Evolutionary conservation across 257 asterid genomes (phyloP).

Genomic region (Penstemon davidsonii): DNA sequence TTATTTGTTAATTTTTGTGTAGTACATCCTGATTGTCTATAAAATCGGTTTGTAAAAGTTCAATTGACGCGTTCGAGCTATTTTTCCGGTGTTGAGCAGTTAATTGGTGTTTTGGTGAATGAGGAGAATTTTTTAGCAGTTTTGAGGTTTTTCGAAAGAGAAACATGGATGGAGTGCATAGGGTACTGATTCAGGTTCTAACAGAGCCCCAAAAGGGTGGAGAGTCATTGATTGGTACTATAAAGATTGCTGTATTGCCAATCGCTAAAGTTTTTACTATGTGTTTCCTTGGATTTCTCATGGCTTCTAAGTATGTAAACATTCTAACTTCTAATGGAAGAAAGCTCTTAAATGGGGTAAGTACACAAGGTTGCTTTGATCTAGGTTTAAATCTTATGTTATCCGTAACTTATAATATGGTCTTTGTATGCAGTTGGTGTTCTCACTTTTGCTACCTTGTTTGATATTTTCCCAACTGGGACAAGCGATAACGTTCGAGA

Average conservation of each 20-base stretch:
- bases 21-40: too few relatives aligned
- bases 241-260: conserved; percentile 89
- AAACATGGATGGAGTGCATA: conserved; percentile 56
- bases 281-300: conserved; percentile 84
- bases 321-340: conserved; percentile 86
- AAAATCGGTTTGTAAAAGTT: too few relatives aligned
- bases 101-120: background rate
- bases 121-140: background rate
- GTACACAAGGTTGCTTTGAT: conserved; percentile 14
- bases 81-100: too few relatives aligned
- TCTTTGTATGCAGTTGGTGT: conserved; percentile 69
- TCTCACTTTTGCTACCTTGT: conserved; percentile 96
- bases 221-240: conserved; percentile 65
- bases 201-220: conserved; percentile 79
- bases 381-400: conserved; percentile 11
- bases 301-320: conserved; percentile 94
- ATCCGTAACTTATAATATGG: background rate
- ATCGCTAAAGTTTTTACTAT: conserved; percentile 93
- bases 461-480: conserved; percentile 96
- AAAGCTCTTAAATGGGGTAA: conserved; percentile 96
- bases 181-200: conserved; percentile 62
- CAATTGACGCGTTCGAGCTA: too few relatives aligned
- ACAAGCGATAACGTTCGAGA: conserved; percentile 73
- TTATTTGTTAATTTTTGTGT: too few relatives aligned
- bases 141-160: conserved; percentile 8